Evolutionary conservation across 768 basidiomycete genomes (phyloP), one percentile per base, ranked within the genome.

Genomic region (Rhizopogon roseolus): DNA sequence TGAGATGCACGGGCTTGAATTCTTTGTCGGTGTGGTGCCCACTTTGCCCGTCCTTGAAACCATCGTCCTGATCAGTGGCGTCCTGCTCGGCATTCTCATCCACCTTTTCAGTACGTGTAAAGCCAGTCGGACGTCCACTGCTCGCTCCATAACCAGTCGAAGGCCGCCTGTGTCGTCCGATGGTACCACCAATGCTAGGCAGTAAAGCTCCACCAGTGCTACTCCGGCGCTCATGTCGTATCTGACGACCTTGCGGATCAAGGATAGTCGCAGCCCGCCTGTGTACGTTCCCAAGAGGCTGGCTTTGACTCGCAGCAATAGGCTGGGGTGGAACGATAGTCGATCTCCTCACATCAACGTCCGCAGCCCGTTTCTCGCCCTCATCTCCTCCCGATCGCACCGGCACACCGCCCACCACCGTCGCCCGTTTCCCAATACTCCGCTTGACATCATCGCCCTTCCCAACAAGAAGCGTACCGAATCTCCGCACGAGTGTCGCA

Each of bases 1-100:
- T 99, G 64, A 98, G 73, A 72, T 92, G 96, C 43, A 98, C 85
- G 1, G 97, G 92, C 73, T 98, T 98, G 64, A 92, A 87, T 54
- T 91, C 88, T 70, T 85, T 86, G 60, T 86, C 85, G 29, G 60
- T 69, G 34, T 72, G 70, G 59, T 78, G 72, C n/a, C 76, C 66
- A 54, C 80, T 80, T 50, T 75, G 72, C 57, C 79, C 78, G 42
- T 80, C 76, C 56, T 70, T 74, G 54, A 74, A 74, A n/a, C 66
- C 68, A 53, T 77, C 78, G 53, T 78, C 80, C 27, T 66, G 66
- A 36, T 65, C 64, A 6, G 57, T 61, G n/a, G 61, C 63, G 22
- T 65, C 64, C 55, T 71, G 74, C 56, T 79, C 82, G 13, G 72
- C 74, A 61, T 74, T 67, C 37, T 75, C 77, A 5, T 73, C 77